Conservation (phyloP, 495 filamentous ascomycete genomes). For the Chaetomium fimeti region DNA sequence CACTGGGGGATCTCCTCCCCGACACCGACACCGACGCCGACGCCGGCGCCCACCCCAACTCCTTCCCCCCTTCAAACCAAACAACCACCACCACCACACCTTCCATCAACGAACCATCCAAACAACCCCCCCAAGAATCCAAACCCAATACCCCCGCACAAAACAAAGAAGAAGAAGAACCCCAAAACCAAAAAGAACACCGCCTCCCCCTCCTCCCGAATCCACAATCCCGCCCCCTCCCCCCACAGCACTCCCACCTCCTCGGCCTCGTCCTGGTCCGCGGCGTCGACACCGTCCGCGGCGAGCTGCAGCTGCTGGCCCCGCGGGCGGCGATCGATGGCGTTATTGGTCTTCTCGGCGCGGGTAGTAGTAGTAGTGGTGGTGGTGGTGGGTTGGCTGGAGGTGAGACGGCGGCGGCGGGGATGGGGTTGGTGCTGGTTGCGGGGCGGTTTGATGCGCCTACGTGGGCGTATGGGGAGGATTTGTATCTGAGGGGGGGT, state of each 20-base stretch:
- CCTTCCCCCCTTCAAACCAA: neutral
- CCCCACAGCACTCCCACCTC: slow-evolving; percentile 46
- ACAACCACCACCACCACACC: slow-evolving; percentile 3
- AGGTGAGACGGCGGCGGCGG: slow-evolving; percentile 10
- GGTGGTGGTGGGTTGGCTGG: neutral
- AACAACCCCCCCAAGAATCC: neutral
- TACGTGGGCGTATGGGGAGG: slow-evolving; percentile 58
- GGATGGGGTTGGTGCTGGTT: slow-evolving; percentile 52
- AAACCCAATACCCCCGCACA: neutral
- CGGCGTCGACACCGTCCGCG: slow-evolving; percentile 49
- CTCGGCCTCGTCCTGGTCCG: slow-evolving; percentile 55
- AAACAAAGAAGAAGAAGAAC: neutral
- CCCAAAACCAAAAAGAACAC: neutral
- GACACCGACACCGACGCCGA: neutral
- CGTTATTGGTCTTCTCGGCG: neutral
- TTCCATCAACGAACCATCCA: neutral
- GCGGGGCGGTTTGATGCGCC: slow-evolving; percentile 58
- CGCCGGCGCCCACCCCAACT: neutral
- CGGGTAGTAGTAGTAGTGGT: neutral
- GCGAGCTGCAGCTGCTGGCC: slow-evolving; percentile 53
- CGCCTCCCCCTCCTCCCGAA: slow-evolving; percentile 42
- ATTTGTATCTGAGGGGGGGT: slow-evolving; percentile 35
- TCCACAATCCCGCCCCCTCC: slow-evolving; percentile 40
- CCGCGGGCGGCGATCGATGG: slow-evolving; percentile 28
- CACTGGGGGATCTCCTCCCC: slow-evolving; percentile 32